Conservation (phyloP, 2,329 filamentous ascomycete species). For the Dactylellina cionopaga region DNA sequence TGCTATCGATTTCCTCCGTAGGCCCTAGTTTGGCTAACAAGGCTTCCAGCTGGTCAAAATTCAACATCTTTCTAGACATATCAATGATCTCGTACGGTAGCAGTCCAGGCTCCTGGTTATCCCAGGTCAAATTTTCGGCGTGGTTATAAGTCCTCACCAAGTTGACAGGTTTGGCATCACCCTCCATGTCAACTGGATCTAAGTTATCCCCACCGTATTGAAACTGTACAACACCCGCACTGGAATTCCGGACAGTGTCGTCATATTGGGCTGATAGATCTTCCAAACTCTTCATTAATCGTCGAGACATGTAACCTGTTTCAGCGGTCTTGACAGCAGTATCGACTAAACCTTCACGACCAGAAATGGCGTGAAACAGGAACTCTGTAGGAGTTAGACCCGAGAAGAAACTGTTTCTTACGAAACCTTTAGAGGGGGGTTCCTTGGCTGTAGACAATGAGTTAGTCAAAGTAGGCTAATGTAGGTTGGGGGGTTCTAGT, state of each 20-base stretch:
- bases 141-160: constrained; percentile 93
- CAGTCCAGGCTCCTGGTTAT: constrained; percentile 78
- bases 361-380: constrained; percentile 97
- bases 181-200: constrained; percentile 98
- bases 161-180: constrained; percentile 87
- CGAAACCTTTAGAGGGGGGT: constrained; percentile 95
- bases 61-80: constrained; percentile 65
- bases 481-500: neutral
- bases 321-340: constrained; percentile 99
- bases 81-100: constrained; percentile 77
- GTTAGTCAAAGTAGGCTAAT: neutral
- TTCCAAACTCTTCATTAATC: constrained; percentile 96
- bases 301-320: constrained; percentile 98
- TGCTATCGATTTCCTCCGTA: constrained; percentile 70
- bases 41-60: constrained; percentile 55
- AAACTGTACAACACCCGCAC: constrained; percentile 90
- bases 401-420: constrained; percentile 95
- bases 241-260: constrained; percentile 90
- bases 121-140: constrained; percentile 76
- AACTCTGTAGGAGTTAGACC: constrained; percentile 91
- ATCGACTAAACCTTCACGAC: constrained; percentile 97
- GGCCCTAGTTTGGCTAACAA: constrained; percentile 53
- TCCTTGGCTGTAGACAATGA: constrained; percentile 69
- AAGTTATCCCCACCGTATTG: constrained; percentile 96
- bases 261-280: constrained; percentile 95